A percentile compares a stretch with the other conserved stretches of the same genome.
These are phyloP conservation scores for Carex myosuroides DNA, from an alignment of 176 grass and related monocot genomes.

Conservation along the genomic window DNA sequence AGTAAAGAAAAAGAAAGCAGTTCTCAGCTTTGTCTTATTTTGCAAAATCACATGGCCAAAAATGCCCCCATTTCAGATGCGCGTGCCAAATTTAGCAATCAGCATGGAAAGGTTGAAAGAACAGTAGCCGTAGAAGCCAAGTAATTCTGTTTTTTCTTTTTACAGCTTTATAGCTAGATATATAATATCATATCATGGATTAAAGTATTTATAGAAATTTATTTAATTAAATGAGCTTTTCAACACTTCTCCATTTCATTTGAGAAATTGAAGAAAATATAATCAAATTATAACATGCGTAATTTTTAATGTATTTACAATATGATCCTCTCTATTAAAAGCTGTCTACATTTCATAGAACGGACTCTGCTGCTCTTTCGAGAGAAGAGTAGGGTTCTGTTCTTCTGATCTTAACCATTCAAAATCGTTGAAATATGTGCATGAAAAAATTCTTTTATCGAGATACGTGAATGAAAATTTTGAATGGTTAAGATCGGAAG, in stretches of 20 bases:
- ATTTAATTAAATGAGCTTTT: not conserved
- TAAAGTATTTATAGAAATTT: not conserved
- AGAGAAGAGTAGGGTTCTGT: too few relatives aligned
- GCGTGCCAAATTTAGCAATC: not conserved
- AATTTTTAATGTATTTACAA: too few relatives aligned
- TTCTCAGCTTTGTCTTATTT: slow-evolving; percentile 23
- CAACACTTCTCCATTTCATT: not conserved
- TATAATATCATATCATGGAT: not conserved
- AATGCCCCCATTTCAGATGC: not conserved
- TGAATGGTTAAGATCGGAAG: too few relatives aligned
- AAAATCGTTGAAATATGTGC: too few relatives aligned
- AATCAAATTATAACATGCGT: not conserved
- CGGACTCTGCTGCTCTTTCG: too few relatives aligned
- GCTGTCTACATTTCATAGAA: not conserved
- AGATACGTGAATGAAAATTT: too few relatives aligned
- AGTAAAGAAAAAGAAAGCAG: slow-evolving; percentile 15
- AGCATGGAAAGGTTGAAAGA: not conserved
- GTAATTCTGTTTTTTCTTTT: slow-evolving; percentile 18
- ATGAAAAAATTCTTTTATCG: too few relatives aligned
- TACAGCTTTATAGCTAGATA: slow-evolving; percentile 15
- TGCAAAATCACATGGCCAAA: slow-evolving; percentile 5
- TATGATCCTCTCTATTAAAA: too few relatives aligned
- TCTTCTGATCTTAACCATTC: too few relatives aligned
- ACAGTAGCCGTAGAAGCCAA: slow-evolving; percentile 25
- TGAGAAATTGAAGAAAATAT: not conserved